Evolutionary conservation across 1,139 yeast species (phyloP), one percentile per base, ranked within the genome.

Genomic region (Maudiozyma humilis): DNA sequence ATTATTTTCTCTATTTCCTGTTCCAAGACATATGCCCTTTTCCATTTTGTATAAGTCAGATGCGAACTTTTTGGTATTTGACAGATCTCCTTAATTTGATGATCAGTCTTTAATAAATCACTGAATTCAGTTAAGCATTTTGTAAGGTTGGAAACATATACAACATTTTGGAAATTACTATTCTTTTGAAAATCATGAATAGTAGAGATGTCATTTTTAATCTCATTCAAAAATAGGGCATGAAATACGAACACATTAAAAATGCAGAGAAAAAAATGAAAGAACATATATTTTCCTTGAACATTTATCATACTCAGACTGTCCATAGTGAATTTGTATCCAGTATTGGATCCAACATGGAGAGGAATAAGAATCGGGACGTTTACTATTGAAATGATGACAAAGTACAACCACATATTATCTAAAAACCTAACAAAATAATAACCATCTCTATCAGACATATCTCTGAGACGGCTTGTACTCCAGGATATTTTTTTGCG

Each of bases 391-490:
- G 84, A 78, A 19, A 79, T 60, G 0, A 72, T 66, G 1, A 66
- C 46, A 52, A 80, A 80, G 46, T 77, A 70, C 2, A 73, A 51
- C 31, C 73, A 56, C 18, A 80, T 51, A 2, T 77, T 64, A 42
- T 68, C 66, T 35, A 81, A 58, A 51, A 70, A 81, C 44, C 88
- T 59, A 3, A 81, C 52, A 50, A 81, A 78, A 51, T 78, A 75
- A 54, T 78, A 81, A 0, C 83, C 74, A 59, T 82, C 89, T n/a
- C 81, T 57, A 0, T 88, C 88, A 5, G 37, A 38, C 53, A 69
- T 59, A n/a, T 18, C 20, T 7, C 14, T 20, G 16, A 18, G 14
- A 4, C 14, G 15, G 5, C n/a, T 20, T 10, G 18, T 20, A 16
- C 10, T 35, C 14, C 27, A 14, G 16, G 8, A 2, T 8, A 19